phyloP scores from a whole-genome alignment of 805 yeast genomes.

The Teunomyces pallodes region DNA sequence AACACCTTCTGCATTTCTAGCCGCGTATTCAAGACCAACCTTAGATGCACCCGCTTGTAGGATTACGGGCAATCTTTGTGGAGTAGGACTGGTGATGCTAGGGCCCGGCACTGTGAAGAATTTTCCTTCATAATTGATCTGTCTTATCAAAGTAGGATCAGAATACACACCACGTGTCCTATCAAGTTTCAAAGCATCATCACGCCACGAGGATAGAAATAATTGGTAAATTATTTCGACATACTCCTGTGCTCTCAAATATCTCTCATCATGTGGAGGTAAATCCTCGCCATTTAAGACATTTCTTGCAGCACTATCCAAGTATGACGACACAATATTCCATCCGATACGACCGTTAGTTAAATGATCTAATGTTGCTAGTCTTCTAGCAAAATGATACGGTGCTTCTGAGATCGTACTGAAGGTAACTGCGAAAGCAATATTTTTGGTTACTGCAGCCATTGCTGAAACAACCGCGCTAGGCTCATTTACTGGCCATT shows the following conservation, averaged over 20 bases:
- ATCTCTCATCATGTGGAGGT: constrained; percentile 5
- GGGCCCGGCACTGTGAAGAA: constrained; percentile 5
- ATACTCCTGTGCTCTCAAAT: constrained; percentile 3
- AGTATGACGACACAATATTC: constrained; percentile 3
- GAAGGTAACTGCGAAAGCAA: constrained; percentile 5
- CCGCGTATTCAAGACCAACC: constrained; percentile 3
- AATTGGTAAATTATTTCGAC: constrained; percentile 3
- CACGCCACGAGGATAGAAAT: constrained; percentile 4
- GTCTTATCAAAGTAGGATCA: constrained; percentile 2
- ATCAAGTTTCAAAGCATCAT: constrained; percentile 5
- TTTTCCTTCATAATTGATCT: constrained; percentile 3
- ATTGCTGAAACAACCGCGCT: constrained; percentile 6
- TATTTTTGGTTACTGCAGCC: constrained; percentile 5
- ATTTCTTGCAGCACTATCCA: constrained; percentile 6
- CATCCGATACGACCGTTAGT: constrained; percentile 5
- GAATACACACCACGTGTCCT: neutral
- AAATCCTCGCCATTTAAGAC: constrained; percentile 1
- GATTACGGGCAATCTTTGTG: constrained; percentile 6
- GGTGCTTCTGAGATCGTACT: constrained; percentile 6
- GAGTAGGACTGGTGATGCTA: constrained; percentile 2
- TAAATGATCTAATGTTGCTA: constrained; percentile 6
- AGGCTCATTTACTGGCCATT: constrained; percentile 7
- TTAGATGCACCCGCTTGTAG: constrained; percentile 5
- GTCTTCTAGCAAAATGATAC: constrained; percentile 4
- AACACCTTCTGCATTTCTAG: constrained; percentile 3